A percentile compares a stretch with the other conserved stretches of the same genome.
These are phyloP conservation scores for Eucalyptus pumila DNA, from an alignment of 345 rosid species.

Conservation along the genomic window DNA sequence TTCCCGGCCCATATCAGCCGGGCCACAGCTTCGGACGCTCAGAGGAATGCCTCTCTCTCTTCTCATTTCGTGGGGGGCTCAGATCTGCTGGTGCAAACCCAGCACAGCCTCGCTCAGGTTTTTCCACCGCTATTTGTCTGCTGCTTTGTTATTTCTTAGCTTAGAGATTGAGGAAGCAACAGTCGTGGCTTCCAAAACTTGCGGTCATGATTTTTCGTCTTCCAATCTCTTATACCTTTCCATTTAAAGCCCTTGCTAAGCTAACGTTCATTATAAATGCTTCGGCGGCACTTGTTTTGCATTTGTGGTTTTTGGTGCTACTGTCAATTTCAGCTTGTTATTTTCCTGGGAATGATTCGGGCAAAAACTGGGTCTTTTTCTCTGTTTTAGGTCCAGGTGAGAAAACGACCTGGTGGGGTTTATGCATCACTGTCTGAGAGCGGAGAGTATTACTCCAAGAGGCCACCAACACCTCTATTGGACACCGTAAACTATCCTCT, in stretches of 20 bases:
- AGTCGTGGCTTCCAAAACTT: not conserved
- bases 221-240: not conserved
- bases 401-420: slow-evolving; percentile 37
- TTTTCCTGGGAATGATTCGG: not conserved
- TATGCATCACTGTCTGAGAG: slow-evolving; percentile 71
- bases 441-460: slow-evolving; percentile 59
- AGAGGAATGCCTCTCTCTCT: slow-evolving; percentile 5
- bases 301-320: not conserved
- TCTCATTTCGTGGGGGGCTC: slow-evolving; percentile 19
- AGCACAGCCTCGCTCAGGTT: slow-evolving; percentile 25
- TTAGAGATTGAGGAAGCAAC: not conserved
- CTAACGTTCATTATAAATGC: not conserved
- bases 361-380: not conserved
- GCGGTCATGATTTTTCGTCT: not conserved
- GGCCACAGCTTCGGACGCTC: slow-evolving; percentile 23
- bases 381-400: slow-evolving; percentile 26
- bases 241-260: not conserved
- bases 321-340: not conserved
- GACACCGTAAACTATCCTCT: slow-evolving; percentile 91
- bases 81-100: slow-evolving; percentile 34
- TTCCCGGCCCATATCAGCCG: slow-evolving; percentile 36
- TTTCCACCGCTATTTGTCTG: not conserved
- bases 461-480: slow-evolving; percentile 84
- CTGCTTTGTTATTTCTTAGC: not conserved
- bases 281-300: not conserved